A percentile compares a stretch with the other conserved stretches of the same genome.
phyloP scores from a whole-genome alignment of 495 filamentous ascomycete genomes.

The Penicillium bovifimosum region DNA sequence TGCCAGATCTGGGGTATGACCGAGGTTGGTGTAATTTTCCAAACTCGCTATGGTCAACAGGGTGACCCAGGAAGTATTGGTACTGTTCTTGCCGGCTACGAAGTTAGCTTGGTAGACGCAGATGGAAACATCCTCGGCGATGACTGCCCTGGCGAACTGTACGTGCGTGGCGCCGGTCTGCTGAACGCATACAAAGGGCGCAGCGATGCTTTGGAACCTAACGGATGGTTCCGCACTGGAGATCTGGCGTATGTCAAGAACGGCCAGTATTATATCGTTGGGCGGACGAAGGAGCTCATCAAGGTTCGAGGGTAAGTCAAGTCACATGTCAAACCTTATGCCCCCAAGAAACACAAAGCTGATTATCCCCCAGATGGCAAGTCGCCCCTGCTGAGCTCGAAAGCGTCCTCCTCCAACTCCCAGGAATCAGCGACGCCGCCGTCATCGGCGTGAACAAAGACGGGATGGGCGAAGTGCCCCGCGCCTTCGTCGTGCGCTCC shows the following conservation, averaged over 20 bases:
- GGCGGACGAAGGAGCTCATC: conserved; percentile 72
- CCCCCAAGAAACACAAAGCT: neutral
- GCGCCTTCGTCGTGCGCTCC: conserved; percentile 65
- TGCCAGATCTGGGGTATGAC: conserved; percentile 38
- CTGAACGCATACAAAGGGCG: conserved; percentile 38
- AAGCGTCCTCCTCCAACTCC: conserved; percentile 64
- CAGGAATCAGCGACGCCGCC: conserved; percentile 64
- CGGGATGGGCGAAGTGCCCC: conserved; percentile 60
- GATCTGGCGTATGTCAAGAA: conserved; percentile 62
- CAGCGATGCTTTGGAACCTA: conserved; percentile 36
- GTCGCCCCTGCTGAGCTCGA: conserved; percentile 88
- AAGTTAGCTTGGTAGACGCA: conserved; percentile 50
- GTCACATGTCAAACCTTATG: neutral
- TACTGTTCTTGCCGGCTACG: conserved; percentile 59
- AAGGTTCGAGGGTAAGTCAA: conserved; percentile 53
- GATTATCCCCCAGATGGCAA: conserved; percentile 44
- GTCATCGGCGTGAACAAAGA: conserved; percentile 64
- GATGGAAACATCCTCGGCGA: conserved; percentile 48
- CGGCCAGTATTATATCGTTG: conserved; percentile 63
- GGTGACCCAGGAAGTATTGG: conserved; percentile 55
- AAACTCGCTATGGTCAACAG: conserved; percentile 41
- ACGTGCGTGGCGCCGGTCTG: conserved; percentile 39
- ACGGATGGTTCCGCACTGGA: conserved; percentile 75
- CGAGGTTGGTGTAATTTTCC: conserved; percentile 50
- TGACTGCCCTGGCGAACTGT: conserved; percentile 48